Base-by-base conservation (phyloP, 2,329 filamentous ascomycete genomes). In the Colletotrichum costaricense region DNA sequence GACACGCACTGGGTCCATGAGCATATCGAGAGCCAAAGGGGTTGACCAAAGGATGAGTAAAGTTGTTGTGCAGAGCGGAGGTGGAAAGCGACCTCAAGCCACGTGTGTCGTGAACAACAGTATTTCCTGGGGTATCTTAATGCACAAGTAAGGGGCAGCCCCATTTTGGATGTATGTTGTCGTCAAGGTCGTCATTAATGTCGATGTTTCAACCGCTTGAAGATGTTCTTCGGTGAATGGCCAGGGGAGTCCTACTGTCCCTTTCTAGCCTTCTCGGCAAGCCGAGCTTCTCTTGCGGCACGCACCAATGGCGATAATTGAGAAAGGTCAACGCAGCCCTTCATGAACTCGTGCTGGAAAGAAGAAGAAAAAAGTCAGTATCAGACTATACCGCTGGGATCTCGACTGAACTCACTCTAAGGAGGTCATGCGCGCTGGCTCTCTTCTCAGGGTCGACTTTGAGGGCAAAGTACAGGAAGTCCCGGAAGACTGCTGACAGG, bases 391-490 rank as follows among this genome's bases (percentile, higher is more conserved):
- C 8, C 30, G 12, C 7, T 8, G 19, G 22, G 7, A 24, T 9
- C 24, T 52, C 26, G n/a, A 38, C 16, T 78, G 65, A 56, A 77
- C 93, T 86, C 89, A 98, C 97, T 86, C 94, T 92, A 78, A 99
- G 87, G 74, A 99, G 85, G 86, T 98, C 96, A 84, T 98, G 94
- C 46, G 97, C 97, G 80, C 95, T 98, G 52, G 95, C 95, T 84
- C 97, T 89, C 90, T 98, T 98, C 85, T 98, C 97, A 1, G 97
- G 96, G 80, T 98, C 97, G 6, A 99, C 97, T 87, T 97, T 97
- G 67, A 99, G 88, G 6, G 97, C 96, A 83, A 98, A 95, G 79
- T 94, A 92, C 75, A 99, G 86, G 83, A 98, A 99, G 82, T 98
- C 95, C 75, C 92, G 91, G 87, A 99, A 98, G 4, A 96, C 90